These are phyloP conservation scores for Artemisia tridentata DNA, from an alignment of 129 eudicot species.

Conservation along the genomic window DNA sequence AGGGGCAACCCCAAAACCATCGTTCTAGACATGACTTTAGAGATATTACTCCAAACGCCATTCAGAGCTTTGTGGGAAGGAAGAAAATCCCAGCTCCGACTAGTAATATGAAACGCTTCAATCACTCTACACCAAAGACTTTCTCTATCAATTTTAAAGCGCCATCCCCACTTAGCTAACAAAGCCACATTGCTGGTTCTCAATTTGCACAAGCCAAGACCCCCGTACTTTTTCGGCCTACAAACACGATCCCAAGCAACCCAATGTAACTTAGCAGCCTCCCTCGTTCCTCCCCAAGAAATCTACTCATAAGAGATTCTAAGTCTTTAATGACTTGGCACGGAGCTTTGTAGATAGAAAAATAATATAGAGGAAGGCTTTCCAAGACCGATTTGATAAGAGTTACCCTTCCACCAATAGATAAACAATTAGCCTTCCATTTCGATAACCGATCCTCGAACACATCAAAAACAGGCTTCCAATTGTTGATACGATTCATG, in stretches of 20 bases:
- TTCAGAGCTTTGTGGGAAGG: no score
- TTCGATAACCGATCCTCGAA: not conserved
- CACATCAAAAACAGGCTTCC: not conserved
- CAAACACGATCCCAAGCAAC: not conserved
- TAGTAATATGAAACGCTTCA: no score
- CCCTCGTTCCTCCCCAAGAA: not conserved
- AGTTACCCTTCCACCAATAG: not conserved
- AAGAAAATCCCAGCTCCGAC: no score
- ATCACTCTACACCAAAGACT: no score
- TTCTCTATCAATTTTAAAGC: not conserved
- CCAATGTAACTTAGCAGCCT: not conserved
- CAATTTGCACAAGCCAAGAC: not conserved
- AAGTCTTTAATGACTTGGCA: not conserved
- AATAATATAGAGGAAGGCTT: not conserved
- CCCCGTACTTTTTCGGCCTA: not conserved
- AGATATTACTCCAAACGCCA: no score
- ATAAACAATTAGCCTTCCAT: not conserved
- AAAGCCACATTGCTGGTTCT: not conserved
- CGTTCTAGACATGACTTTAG: no score
- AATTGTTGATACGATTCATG: not conserved
- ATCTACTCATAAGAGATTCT: not conserved
- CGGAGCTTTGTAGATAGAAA: not conserved
- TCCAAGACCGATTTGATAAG: not conserved
- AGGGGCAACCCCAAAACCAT: no score
- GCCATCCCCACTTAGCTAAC: not conserved